Conservation (phyloP, 1,284 basidiomycete genomes). For the Moniliophthora roreri region DNA sequence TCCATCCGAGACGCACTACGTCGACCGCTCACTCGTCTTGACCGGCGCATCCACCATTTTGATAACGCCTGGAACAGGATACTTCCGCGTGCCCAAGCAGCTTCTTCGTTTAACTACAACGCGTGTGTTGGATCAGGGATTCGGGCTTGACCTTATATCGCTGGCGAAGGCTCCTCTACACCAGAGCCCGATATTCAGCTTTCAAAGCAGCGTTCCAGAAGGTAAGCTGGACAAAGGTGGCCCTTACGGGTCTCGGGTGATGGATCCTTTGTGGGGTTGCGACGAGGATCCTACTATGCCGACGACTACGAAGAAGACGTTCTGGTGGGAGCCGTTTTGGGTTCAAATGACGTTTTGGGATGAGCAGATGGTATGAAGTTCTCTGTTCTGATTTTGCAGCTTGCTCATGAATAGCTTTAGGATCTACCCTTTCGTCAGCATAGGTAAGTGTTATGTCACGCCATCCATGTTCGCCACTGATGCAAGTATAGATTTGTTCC, state of each 20-base stretch:
- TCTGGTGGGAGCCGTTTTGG: slow-evolving; percentile 91
- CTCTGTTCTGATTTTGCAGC: background rate
- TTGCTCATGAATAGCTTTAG: background rate
- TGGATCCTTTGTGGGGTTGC: slow-evolving; percentile 84
- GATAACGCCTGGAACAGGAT: slow-evolving; percentile 93
- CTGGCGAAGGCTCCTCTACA: slow-evolving; percentile 93
- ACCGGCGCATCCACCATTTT: slow-evolving; percentile 87
- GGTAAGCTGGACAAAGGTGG: slow-evolving; percentile 41
- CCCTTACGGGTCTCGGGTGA: slow-evolving; percentile 46
- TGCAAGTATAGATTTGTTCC: slow-evolving; percentile 69
- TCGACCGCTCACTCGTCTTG: slow-evolving; percentile 93
- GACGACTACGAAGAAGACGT: slow-evolving; percentile 46
- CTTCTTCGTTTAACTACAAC: slow-evolving; percentile 92
- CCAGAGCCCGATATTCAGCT: slow-evolving; percentile 88
- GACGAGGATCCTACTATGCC: slow-evolving; percentile 43
- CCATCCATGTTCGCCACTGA: slow-evolving; percentile 6
- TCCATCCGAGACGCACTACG: slow-evolving; percentile 93
- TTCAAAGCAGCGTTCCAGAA: slow-evolving; percentile 56
- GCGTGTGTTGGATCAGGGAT: slow-evolving; percentile 94
- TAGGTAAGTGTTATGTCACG: slow-evolving; percentile 44
- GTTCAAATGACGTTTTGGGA: slow-evolving; percentile 82
- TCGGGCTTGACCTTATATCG: slow-evolving; percentile 87
- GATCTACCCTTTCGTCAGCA: slow-evolving; percentile 86
- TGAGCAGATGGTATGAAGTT: slow-evolving; percentile 55
- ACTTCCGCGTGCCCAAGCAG: slow-evolving; percentile 90